These are phyloP conservation scores for Neonothopanus nambi DNA, from an alignment of 1,284 basidiomycete species.

Conservation along the genomic window DNA sequence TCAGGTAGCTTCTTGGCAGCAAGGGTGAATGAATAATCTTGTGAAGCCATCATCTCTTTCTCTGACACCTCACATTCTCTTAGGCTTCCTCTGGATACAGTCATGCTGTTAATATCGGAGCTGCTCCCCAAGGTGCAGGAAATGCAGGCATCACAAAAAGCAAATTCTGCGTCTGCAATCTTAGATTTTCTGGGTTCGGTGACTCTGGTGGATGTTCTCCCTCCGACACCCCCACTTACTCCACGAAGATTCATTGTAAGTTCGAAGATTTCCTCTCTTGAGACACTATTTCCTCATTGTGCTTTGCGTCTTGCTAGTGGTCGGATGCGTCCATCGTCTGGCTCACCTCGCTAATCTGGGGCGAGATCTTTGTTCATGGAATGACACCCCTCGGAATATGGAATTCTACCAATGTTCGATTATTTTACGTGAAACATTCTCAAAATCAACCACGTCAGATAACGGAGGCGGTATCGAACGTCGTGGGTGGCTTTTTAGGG, in stretches of 20 bases:
- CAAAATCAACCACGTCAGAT: constrained; percentile 68
- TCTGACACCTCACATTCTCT: constrained; percentile 4
- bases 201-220: constrained; percentile 69
- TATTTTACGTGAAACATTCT: constrained; percentile 89
- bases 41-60: not conserved
- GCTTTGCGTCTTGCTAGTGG: constrained; percentile 56
- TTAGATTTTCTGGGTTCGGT: constrained; percentile 68
- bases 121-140: constrained; percentile 85
- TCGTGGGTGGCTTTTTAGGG: constrained; percentile 65
- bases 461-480: constrained; percentile 73
- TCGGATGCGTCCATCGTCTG: constrained; percentile 86
- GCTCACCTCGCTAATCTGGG: constrained; percentile 91
- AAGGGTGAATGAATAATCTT: constrained; percentile 55
- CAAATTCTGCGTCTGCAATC: constrained; percentile 65
- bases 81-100: constrained; percentile 82
- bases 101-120: constrained; percentile 84
- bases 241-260: constrained; percentile 76
- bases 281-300: constrained; percentile 2
- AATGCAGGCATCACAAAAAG: constrained; percentile 66
- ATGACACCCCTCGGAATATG: constrained; percentile 84
- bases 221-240: constrained; percentile 61
- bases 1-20: constrained; percentile 83
- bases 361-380: constrained; percentile 88
- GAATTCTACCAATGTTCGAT: constrained; percentile 82
- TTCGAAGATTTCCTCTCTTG: constrained; percentile 9